Conservation (phyloP, 202 grass and related monocot species). For the Bolboschoenoplectus hybrid region DNA sequence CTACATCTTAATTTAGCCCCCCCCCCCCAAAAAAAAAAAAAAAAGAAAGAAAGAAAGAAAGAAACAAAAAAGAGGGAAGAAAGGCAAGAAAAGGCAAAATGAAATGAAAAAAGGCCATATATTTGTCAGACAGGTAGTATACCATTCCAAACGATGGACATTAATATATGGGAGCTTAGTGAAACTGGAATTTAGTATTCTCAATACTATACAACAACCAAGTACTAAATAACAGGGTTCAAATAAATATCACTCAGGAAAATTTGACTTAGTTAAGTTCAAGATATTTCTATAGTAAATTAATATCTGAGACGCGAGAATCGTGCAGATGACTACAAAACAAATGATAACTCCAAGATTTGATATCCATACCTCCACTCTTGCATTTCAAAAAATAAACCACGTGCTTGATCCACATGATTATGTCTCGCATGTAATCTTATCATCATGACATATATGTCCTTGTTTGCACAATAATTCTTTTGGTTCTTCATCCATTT, state of each 20-base stretch:
- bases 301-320: background rate
- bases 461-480: slow-evolving; percentile 70
- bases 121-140: background rate
- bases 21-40: no score
- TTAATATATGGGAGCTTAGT: background rate
- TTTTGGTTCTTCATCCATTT: slow-evolving; percentile 95
- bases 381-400: slow-evolving; percentile 98
- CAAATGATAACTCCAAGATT: background rate
- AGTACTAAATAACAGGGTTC: background rate
- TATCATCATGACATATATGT: slow-evolving; percentile 90
- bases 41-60: no score
- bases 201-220: background rate
- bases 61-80: background rate
- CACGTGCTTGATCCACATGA: slow-evolving; percentile 76
- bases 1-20: background rate
- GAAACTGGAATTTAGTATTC: background rate
- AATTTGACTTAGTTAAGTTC: background rate
- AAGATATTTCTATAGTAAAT: background rate
- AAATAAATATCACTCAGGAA: background rate
- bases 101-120: background rate
- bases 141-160: background rate
- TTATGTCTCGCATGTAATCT: slow-evolving; percentile 75
- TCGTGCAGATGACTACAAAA: background rate
- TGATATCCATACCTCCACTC: slow-evolving; percentile 64
- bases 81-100: background rate